A percentile compares a stretch with the other conserved stretches of the same genome.
Conservation (phyloP, 306 rosid genomes). For the Spatholobus suberectus region DNA sequence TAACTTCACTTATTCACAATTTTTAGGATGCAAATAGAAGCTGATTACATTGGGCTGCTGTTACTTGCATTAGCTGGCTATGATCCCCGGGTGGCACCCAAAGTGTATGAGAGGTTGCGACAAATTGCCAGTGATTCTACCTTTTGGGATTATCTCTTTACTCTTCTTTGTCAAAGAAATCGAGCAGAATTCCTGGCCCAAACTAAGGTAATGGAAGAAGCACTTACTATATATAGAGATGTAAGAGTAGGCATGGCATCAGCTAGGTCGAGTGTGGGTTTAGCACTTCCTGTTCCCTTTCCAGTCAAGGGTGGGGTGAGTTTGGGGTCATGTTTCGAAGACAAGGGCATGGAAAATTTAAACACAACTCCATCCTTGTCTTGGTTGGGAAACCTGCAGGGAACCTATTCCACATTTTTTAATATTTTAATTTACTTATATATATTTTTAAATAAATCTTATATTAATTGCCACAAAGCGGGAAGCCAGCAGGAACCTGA, state of each 20-base stretch:
- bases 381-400: no score
- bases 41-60: slow-evolving; percentile 82
- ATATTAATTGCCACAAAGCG: no score
- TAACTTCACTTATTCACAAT: background rate
- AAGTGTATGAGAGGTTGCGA: slow-evolving; percentile 67
- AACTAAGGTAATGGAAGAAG: slow-evolving; percentile 82
- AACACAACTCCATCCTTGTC: no score
- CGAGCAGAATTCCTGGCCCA: slow-evolving; percentile 70
- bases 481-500: no score
- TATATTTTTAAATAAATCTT: no score
- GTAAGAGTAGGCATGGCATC: slow-evolving; percentile 44
- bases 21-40: slow-evolving; percentile 86
- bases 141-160: slow-evolving; percentile 57
- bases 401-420: no score
- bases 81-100: slow-evolving; percentile 78
- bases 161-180: slow-evolving; percentile 71
- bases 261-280: no score
- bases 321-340: no score
- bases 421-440: no score
- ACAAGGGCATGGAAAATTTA: no score
- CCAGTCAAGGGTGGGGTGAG: no score
- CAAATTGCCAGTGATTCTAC: slow-evolving; percentile 52
- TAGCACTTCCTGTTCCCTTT: no score
- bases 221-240: slow-evolving; percentile 56
- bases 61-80: slow-evolving; percentile 81